Evolutionary conservation across 2,329 filamentous ascomycete species (phyloP), one percentile per base, ranked within the genome.

Genomic region (Ophiobolus disseminans): DNA sequence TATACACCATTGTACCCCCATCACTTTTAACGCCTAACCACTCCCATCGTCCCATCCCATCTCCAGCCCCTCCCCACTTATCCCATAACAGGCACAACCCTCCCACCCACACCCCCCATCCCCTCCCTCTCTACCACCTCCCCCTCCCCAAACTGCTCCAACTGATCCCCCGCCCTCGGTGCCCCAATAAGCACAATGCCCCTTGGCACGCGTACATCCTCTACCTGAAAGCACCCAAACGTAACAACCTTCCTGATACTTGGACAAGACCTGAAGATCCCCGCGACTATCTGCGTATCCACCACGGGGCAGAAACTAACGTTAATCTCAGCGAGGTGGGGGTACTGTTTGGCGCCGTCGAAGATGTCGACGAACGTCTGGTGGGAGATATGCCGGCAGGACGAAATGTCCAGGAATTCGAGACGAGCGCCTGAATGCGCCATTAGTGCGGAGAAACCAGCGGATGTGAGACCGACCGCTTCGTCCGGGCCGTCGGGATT

Each of bases 381-480:
- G 25, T 82, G 79, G 1, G 84, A 82, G 55, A 97, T 92, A 69
- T 96, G 88, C 3, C 93, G 87, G 66, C 91, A 96, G 0, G 88
- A 89, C 11, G 90, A 84, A n/a, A 97, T 78, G 65, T 95, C 89
- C 25, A 97, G 77, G 31, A 82, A 77, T 50, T 80, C 79, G 2
- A 97, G 73, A 9, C 75, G 78, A 1, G 75, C 67, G 3, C 90
- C 89, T 0, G 91, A 96, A 68, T 97, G 93, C 0, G 78, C 75
- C 90, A 97, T 96, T 34, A 97, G 75, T 0, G 90, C 89, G 56
- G 81, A 78, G 75, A 97, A 93, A 0, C 89, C 91, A 5, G 82
- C 74, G 0, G 86, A 87, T 42, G 87, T 90, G 23, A 97, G 80
- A 1, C 92, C 93, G 35, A 93, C 75, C 6, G 82, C 73, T 14